These are phyloP conservation scores for Porphyrellus sp. DNA, from an alignment of 1,284 basidiomycete genomes.

Conservation along the genomic window DNA sequence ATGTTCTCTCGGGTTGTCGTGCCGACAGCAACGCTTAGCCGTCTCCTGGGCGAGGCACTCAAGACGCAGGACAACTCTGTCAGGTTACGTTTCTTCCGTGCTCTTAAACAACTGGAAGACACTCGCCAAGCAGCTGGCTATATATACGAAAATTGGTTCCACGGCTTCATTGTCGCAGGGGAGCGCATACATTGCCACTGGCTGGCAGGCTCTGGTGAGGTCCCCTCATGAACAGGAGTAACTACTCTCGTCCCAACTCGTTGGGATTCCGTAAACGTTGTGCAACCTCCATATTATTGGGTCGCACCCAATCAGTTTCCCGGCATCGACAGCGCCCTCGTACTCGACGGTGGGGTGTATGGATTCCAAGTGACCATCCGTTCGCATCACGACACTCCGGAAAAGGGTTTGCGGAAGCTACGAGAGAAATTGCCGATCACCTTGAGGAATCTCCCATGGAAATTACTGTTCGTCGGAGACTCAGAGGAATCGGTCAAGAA, in stretches of 20 bases:
- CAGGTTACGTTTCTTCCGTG: not conserved
- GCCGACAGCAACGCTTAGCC: not conserved
- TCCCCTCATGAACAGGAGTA: not conserved
- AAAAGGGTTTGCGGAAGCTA: not conserved
- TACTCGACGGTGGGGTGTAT: not conserved
- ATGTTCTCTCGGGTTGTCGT: not conserved
- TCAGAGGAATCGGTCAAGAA: not conserved
- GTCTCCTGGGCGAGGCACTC: not conserved
- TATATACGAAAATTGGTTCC: conserved; percentile 5
- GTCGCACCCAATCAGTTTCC: not conserved
- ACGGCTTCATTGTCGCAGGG: not conserved
- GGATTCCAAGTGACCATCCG: not conserved
- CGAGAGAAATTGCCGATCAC: not conserved
- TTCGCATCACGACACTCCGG: not conserved
- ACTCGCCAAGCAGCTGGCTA: not conserved
- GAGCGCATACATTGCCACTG: not conserved
- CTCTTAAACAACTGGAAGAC: not conserved
- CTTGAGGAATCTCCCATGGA: not conserved
- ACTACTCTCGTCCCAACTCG: not conserved
- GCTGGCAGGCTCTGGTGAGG: not conserved
- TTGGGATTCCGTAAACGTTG: not conserved
- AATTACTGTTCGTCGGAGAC: not conserved
- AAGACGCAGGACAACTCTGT: fast-evolving
- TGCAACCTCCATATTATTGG: not conserved
- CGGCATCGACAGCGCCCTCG: not conserved